Evolutionary conservation across 225 moss, liverwort and hornwort genomes (phyloP).

Genomic region (Climacium dendroides): DNA sequence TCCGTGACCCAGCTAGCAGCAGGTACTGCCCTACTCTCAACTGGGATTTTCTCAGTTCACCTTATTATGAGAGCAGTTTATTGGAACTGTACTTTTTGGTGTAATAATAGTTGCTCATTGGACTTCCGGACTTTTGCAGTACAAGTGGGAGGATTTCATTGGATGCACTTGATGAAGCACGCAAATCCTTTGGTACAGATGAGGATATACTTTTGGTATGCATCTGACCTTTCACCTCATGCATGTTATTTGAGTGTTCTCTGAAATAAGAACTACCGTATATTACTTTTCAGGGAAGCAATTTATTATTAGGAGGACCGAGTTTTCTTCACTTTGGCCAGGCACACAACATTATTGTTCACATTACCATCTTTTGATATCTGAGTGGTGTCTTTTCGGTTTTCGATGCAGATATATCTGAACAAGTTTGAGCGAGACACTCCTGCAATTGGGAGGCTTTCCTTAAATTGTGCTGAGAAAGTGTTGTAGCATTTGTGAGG

Average conservation of each 20-base stretch:
- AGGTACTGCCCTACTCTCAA: slow-evolving; percentile 15
- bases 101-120: background rate
- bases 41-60: background rate
- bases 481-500: slow-evolving; percentile 25
- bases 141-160: slow-evolving; percentile 70
- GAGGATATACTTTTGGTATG: slow-evolving; percentile 91
- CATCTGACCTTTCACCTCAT: background rate
- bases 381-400: background rate
- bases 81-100: background rate
- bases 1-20: slow-evolving; percentile 91
- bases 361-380: background rate
- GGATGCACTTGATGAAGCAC: slow-evolving; percentile 84
- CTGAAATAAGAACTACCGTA: background rate
- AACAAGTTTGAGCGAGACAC: slow-evolving; percentile 47
- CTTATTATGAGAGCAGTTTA: background rate
- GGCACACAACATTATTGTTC: background rate
- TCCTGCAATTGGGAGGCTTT: slow-evolving; percentile 35
- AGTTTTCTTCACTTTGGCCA: background rate
- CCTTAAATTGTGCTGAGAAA: slow-evolving; percentile 38
- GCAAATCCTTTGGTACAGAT: slow-evolving; percentile 94
- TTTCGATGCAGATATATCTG: slow-evolving; percentile 55
- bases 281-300: background rate
- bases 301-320: no score
- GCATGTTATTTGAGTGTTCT: background rate
- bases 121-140: slow-evolving; percentile 28